Percentiles rank a stretch among this genome's conserved stretches.
These are phyloP conservation scores for Malassezia psittaci DNA, from an alignment of 1,284 basidiomycete genomes.

Conservation along the genomic window DNA sequence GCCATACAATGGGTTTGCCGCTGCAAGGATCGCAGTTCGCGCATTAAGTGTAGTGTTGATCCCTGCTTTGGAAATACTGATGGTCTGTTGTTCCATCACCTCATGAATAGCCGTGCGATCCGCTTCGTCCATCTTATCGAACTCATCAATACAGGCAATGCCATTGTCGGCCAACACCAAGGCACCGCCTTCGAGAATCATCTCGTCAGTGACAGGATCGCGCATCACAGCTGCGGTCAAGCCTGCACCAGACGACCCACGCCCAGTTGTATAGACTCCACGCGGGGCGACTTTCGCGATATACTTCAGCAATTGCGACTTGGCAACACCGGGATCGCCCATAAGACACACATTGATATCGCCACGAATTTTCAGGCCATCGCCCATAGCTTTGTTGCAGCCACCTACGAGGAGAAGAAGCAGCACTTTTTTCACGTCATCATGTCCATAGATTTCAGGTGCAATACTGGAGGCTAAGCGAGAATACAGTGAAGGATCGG, in stretches of 20 bases:
- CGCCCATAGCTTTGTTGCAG: constrained; percentile 83
- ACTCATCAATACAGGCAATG: constrained; percentile 99
- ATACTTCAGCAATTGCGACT: constrained; percentile 94
- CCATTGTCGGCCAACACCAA: constrained; percentile 97
- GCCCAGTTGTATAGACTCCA: constrained; percentile 95
- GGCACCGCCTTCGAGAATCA: constrained; percentile 98
- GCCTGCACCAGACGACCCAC: constrained; percentile 95
- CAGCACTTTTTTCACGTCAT: constrained; percentile 96
- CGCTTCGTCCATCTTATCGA: constrained; percentile 99
- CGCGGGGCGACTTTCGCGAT: constrained; percentile 96
- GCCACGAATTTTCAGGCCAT: constrained; percentile 97
- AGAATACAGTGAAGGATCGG: constrained; percentile 68
- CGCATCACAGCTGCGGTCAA: constrained; percentile 97
- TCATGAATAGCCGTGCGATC: constrained; percentile 98
- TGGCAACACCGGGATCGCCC: constrained; percentile 99
- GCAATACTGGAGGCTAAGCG: constrained; percentile 71
- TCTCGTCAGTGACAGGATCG: constrained; percentile 97
- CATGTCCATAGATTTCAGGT: constrained; percentile 96
- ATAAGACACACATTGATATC: constrained; percentile 96
- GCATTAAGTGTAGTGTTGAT: constrained; percentile 98
- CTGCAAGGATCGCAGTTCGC: constrained; percentile 93
- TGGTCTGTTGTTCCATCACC: constrained; percentile 99
- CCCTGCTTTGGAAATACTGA: constrained; percentile 96
- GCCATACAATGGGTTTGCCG: constrained; percentile 94
- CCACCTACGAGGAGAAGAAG: constrained; percentile 86